Conservation (phyloP, 768 basidiomycete genomes). For the Rossbeevera mucosa region DNA sequence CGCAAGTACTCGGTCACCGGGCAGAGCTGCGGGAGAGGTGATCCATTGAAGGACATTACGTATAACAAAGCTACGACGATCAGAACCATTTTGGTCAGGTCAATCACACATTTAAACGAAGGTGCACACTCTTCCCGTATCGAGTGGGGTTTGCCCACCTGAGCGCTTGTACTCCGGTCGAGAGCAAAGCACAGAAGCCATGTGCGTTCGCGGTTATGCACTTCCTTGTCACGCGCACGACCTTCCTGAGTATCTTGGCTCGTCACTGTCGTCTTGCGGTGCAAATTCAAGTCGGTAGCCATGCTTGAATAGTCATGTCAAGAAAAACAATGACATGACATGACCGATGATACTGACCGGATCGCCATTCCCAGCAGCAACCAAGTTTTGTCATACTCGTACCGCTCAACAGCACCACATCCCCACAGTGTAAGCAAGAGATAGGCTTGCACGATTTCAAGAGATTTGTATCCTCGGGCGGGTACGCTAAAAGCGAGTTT, state of each 20-base stretch:
- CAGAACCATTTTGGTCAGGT: not conserved
- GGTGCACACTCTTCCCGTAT: conserved; percentile 85
- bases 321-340: not conserved
- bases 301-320: conserved; percentile 49
- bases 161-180: conserved; percentile 87
- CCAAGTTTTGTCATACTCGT: conserved; percentile 96
- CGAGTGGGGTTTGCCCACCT: conserved; percentile 94
- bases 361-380: conserved; percentile 82
- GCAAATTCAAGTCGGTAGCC: conserved; percentile 94
- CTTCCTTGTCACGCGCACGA: conserved; percentile 71
- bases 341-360: conserved; percentile 40
- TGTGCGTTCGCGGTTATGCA: conserved; percentile 91
- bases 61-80: conserved; percentile 66
- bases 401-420: conserved; percentile 91
- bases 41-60: conserved; percentile 78
- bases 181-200: conserved; percentile 88
- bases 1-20: conserved; percentile 64
- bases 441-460: conserved; percentile 95
- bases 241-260: conserved; percentile 75
- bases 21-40: conserved; percentile 54
- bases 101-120: not conserved
- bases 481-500: conserved; percentile 86
- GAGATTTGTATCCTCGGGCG: conserved; percentile 84
- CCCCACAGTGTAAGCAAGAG: conserved; percentile 86
- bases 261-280: conserved; percentile 68